Percentiles rank a stretch among this genome's conserved stretches.
Evolutionary conservation across 148 eudicot species (phyloP).

Genomic region (Silene uniflora): DNA sequence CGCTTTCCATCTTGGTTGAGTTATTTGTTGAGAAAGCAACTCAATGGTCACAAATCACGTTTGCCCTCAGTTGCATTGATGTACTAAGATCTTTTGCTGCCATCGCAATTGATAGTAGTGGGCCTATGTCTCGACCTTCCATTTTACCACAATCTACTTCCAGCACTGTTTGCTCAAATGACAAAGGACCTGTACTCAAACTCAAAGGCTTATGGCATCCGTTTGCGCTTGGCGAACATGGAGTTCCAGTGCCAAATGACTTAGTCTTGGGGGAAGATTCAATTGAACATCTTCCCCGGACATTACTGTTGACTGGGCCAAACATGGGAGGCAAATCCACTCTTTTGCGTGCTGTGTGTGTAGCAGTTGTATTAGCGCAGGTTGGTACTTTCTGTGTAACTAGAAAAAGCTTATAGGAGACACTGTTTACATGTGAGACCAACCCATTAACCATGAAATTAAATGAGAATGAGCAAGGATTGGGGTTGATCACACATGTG

Average conservation of each 20-base stretch:
- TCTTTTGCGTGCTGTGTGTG: constrained; percentile 86
- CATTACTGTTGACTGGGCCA: constrained; percentile 97
- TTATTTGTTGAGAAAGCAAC: constrained; percentile 69
- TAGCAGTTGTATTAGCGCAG: constrained; percentile 90
- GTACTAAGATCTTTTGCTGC: constrained; percentile 88
- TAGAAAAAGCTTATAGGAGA: not conserved
- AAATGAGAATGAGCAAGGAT: too few species aligned
- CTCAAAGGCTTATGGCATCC: constrained; percentile 95
- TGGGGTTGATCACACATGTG: too few species aligned
- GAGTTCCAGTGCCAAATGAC: constrained; percentile 88
- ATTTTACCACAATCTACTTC: constrained; percentile 51
- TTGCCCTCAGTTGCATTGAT: constrained; percentile 63
- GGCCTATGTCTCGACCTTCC: constrained; percentile 71
- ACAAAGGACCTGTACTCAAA: constrained; percentile 55
- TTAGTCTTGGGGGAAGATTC: constrained; percentile 58
- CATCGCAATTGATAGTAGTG: constrained; percentile 52
- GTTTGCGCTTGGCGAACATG: constrained; percentile 71
- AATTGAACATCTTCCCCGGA: constrained; percentile 46
- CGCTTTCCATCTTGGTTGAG: constrained; percentile 70
- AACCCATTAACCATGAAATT: not conserved
- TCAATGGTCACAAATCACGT: constrained; percentile 74
- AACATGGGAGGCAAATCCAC: constrained; percentile 99
- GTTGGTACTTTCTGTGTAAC: constrained; percentile 31
- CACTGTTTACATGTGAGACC: not conserved
- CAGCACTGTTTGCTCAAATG: constrained; percentile 25